These are phyloP conservation scores for Hippophae gyantsensis DNA, from an alignment of 306 rosid genomes.

Conservation along the genomic window DNA sequence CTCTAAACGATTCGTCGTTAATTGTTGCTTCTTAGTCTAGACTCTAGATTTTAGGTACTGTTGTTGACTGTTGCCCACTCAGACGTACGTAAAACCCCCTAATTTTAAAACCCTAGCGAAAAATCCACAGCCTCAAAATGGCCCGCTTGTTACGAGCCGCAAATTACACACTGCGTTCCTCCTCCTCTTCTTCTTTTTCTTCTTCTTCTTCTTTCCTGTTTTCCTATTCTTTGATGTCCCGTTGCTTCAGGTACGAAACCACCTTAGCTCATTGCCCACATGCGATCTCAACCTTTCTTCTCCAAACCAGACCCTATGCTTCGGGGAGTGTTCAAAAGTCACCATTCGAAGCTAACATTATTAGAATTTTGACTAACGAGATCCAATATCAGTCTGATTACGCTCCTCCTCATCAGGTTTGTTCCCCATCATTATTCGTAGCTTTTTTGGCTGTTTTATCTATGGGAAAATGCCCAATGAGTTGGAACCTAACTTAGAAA, in stretches of 20 bases:
- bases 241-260: constrained; percentile 2
- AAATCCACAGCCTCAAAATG: constrained; percentile 18
- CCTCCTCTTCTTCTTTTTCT: constrained; percentile 8
- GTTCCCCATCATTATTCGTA: background rate
- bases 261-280: constrained; percentile 7
- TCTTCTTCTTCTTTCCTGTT: constrained; percentile 6
- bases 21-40: too few relatives aligned
- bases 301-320: constrained; percentile 16
- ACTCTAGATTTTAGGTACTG: too few relatives aligned
- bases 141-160: constrained; percentile 35
- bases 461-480: background rate
- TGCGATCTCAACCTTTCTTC: constrained; percentile 10
- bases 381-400: constrained; percentile 43
- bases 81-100: too few relatives aligned
- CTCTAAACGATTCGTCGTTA: background rate
- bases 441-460: background rate
- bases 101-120: background rate
- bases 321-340: constrained; percentile 39
- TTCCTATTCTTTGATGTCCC: background rate
- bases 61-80: too few relatives aligned
- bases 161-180: constrained; percentile 16
- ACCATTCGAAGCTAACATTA: constrained; percentile 54
- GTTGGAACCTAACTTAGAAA: background rate
- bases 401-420: constrained; percentile 73
- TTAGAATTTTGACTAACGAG: constrained; percentile 57